phyloP scores from a whole-genome alignment of 2,329 filamentous ascomycete genomes.

The Epichloe festucae region DNA sequence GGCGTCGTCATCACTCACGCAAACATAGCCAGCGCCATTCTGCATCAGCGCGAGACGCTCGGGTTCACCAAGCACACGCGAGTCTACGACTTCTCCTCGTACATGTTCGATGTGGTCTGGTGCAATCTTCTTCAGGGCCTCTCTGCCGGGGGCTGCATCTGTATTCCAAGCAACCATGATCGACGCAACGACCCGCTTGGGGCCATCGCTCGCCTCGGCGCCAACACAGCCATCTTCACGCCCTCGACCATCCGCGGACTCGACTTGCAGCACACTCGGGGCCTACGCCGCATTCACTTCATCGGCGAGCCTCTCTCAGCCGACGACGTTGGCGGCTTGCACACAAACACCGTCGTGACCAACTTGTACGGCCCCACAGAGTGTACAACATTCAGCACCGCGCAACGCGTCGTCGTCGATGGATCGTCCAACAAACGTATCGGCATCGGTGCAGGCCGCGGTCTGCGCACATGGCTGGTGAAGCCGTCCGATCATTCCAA shows the following conservation, averaged over 20 bases:
- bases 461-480: conserved; percentile 16
- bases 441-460: background rate
- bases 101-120: conserved; percentile 7
- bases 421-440: background rate
- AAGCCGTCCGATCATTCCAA: conserved; percentile 13
- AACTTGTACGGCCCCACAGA: conserved; percentile 11
- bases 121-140: conserved; percentile 4
- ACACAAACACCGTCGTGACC: background rate
- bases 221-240: conserved; percentile 33
- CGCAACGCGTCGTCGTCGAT: background rate
- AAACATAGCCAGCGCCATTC: conserved; percentile 5
- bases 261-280: conserved; percentile 25
- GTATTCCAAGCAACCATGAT: conserved; percentile 29
- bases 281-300: conserved; percentile 26
- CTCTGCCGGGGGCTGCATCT: conserved; percentile 7
- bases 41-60: conserved; percentile 1
- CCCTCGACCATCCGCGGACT: conserved; percentile 32
- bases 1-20: conserved; percentile 9
- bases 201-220: conserved; percentile 23
- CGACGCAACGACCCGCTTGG: conserved; percentile 32
- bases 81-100: conserved; percentile 6
- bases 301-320: conserved; percentile 27
- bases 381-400: conserved; percentile 8
- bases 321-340: background rate
- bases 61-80: conserved; percentile 2